Conservation (phyloP, 352 stramenopile genomes). For the Bremia lactucae region DNA sequence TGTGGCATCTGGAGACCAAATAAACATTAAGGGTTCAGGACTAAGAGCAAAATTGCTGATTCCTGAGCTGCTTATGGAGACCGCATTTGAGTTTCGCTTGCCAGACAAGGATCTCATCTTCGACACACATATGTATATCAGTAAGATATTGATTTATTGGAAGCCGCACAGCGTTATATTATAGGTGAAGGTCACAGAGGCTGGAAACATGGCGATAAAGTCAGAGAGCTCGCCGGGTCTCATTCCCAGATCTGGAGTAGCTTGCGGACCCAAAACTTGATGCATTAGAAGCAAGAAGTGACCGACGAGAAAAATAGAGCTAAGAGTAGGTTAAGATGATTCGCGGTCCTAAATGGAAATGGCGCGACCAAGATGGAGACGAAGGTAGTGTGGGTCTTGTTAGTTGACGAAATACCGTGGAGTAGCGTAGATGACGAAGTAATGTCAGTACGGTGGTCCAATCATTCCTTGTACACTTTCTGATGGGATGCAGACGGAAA, state of each 20-base stretch:
- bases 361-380: slow-evolving; percentile 81
- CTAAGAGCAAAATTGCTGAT: slow-evolving; percentile 18
- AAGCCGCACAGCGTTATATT: slow-evolving; percentile 60
- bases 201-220: slow-evolving; percentile 67
- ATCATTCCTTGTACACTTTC: slow-evolving; percentile 83
- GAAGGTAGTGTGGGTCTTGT: slow-evolving; percentile 75
- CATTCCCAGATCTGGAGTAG: slow-evolving; percentile 69
- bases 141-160: slow-evolving; percentile 38
- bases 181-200: slow-evolving; percentile 40
- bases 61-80: slow-evolving; percentile 19
- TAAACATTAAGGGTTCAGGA: slow-evolving; percentile 33
- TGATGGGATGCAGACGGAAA: slow-evolving; percentile 82
- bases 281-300: slow-evolving; percentile 35
- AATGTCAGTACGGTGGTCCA: slow-evolving; percentile 84
- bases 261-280: slow-evolving; percentile 52
- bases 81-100: slow-evolving; percentile 58
- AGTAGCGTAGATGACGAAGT: slow-evolving; percentile 82
- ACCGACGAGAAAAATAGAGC: slow-evolving; percentile 37
- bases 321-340: slow-evolving; percentile 78
- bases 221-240: slow-evolving; percentile 59
- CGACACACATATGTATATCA: slow-evolving; percentile 47
- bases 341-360: slow-evolving; percentile 86
- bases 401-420: slow-evolving; percentile 78
- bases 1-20: slow-evolving; percentile 22
- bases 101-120: slow-evolving; percentile 48